Evolutionary conservation across 257 asterid genomes (phyloP).

Genomic region (Solanum corneliomulleri): DNA sequence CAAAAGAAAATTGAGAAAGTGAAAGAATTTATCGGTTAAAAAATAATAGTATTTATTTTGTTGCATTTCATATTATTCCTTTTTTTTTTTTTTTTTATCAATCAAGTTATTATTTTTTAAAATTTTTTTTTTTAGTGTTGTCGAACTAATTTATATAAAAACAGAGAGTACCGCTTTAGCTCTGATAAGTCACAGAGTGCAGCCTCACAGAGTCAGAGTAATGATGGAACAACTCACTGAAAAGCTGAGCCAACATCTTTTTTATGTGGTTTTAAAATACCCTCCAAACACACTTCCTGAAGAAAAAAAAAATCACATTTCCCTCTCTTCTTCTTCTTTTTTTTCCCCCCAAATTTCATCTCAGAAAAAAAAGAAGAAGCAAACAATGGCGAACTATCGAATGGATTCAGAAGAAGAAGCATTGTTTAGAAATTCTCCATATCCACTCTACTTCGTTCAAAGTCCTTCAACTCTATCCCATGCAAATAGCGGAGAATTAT

Average conservation of each 20-base stretch:
- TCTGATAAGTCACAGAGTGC: background rate
- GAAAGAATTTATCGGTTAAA: background rate
- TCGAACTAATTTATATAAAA: too few relatives aligned
- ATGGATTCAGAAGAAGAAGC: conserved; percentile 60
- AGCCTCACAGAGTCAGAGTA: background rate
- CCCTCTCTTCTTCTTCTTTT: background rate
- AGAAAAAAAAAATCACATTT: background rate
- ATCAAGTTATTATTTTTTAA: too few relatives aligned
- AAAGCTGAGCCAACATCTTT: background rate
- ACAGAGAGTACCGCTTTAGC: background rate
- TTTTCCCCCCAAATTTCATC: background rate
- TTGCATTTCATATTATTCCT: too few relatives aligned
- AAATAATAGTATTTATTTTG: too few relatives aligned
- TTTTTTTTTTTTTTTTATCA: too few relatives aligned
- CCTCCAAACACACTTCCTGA: background rate
- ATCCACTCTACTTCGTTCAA: conserved; percentile 49
- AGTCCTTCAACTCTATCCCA: conserved; percentile 56
- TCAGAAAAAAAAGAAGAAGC: too few relatives aligned
- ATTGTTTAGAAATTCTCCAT: conserved; percentile 40
- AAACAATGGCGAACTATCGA: conserved; percentile 20
- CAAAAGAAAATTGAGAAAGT: background rate
- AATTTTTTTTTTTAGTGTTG: background rate
- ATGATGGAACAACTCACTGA: background rate
- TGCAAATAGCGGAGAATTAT: conserved; percentile 16
- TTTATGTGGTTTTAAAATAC: conserved; percentile 14